Base-by-base conservation (phyloP, 1,284 basidiomycete genomes). In the Moesziomyces parantarcticus region DNA sequence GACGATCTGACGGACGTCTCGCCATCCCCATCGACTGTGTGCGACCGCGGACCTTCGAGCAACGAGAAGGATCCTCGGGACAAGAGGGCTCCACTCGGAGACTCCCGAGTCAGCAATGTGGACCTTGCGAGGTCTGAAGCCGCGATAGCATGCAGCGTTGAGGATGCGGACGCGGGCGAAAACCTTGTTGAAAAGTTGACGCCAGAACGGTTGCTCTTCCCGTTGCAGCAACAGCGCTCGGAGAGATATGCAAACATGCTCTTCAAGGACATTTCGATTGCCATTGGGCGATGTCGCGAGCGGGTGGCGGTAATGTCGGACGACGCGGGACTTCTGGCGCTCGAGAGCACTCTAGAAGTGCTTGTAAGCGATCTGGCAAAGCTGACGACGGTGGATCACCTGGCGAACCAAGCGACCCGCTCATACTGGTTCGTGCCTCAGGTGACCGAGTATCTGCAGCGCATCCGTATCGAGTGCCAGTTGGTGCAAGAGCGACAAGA, bases 401-500 rank as follows among this genome's bases (percentile, higher is more conserved):
- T 14, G 18, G 42, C 32, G 2, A 39, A 55, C n/a, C 22, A 20
- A n/a, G 42, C 32, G 11, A 20, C 41, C 20, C 13, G 49, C 9
- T 8, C 20, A 47, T 21, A 39, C n/a, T 60, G 51, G 51, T 50
- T 36, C n/a, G 21, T 56, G 25, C 26, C 40, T 0, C 41, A 64
- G 43, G 49, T 58, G 13, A 32, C 43, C 18, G 56, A 51, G 0
- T 54, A 65, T 21, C 36, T 65, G 26, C 16, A 45, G 18, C 18
- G 48, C 2, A 58, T 65, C 36, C 49, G 34, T 36, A 4, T 32
- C 4, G 34, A 39, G 5, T 58, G 62, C 39, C 29, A 50, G 14
- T 32, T 16, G 13, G 55, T 47, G 23, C 34, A 34, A 29, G 56
- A 50, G n/a, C 29, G 14, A 9, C 20, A 25, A 45, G 43, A 34